Base-by-base conservation (phyloP, 352 stramenopile species). In the Phytophthora pinifolia region DNA sequence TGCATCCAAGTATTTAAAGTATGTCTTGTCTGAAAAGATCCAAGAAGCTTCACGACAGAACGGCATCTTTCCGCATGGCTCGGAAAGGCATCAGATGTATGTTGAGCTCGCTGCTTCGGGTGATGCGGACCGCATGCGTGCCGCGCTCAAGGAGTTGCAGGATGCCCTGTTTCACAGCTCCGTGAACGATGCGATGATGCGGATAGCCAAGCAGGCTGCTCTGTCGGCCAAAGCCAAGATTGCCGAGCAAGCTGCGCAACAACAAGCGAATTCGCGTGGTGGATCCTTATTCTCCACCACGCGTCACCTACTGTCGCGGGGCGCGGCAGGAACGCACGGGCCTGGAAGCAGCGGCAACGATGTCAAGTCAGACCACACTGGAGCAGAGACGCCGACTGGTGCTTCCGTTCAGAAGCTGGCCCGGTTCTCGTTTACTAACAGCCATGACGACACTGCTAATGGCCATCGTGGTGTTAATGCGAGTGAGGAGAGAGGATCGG, bases 201-300 rank as follows among this genome's bases (percentile, higher is more conserved):
- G 79, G 35, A 89, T 94, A 53, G 83, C 83, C 0, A 81, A 83
- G 33, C 77, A 94, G 41, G 83, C 83, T 20, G 83, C 83, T 7
- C 51, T 94, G 34, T 92, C 81, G 0, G 83, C 83, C 8, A 89
- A 92, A 37, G 83, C 79, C 4, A 86, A 85, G 44, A 94, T 94
- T 67, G 83, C 83, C 6, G 79, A 94, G 37, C 77, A 92, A 38
- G 74, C 77, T 22, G 79, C 82, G 1, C 82, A 89, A 22, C 81
- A 92, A 45, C 79, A 90, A 36, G 72, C 74, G 27, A 82, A 54
- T 34, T 68, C 62, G 45, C 73, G 72, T 41, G 62, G 80, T 64
- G 71, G 74, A 8, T 91, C 81, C 6, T 65, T 89, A 31, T 75
- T 92, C 27, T 81, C 76, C 17, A 89, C 82, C 8, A 92, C 82